Percentiles rank a stretch among this genome's conserved stretches.
These are phyloP conservation scores for Fusarium succisae DNA, from an alignment of 2,329 filamentous ascomycete genomes.

Conservation along the genomic window DNA sequence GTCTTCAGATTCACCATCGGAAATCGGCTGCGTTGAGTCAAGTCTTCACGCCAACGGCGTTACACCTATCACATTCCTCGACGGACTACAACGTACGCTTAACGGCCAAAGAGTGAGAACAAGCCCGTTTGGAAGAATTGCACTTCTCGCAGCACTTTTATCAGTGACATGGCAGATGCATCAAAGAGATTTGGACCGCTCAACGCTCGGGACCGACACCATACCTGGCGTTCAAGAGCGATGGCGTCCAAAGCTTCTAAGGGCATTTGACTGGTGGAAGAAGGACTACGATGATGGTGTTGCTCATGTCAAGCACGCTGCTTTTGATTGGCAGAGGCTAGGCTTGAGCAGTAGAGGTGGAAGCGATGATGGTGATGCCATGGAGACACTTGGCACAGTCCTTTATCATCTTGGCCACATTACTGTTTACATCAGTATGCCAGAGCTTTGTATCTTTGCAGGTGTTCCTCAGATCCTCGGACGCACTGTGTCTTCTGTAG, in stretches of 20 bases:
- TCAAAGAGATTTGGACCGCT: constrained; percentile 40
- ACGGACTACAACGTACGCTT: constrained; percentile 40
- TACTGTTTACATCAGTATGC: constrained; percentile 44
- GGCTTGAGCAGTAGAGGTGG: constrained; percentile 39
- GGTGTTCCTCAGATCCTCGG: constrained; percentile 42
- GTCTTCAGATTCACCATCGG: constrained; percentile 43
- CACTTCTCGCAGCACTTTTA: constrained; percentile 36
- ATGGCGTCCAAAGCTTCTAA: constrained; percentile 40
- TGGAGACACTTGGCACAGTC: constrained; percentile 41
- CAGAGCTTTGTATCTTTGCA: constrained; percentile 43
- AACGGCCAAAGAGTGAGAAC: constrained; percentile 42
- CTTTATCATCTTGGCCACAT: constrained; percentile 43
- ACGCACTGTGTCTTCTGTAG: constrained; percentile 40
- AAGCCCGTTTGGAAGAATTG: constrained; percentile 42
- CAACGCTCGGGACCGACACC: constrained; percentile 39
- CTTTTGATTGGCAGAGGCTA: constrained; percentile 43
- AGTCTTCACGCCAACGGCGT: constrained; percentile 43
- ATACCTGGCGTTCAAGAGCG: constrained; percentile 42
- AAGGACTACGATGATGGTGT: constrained; percentile 43
- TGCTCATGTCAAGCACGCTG: constrained; percentile 41
- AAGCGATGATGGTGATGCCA: constrained; percentile 42
- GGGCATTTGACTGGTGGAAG: constrained; percentile 45
- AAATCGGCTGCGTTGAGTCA: constrained; percentile 43
- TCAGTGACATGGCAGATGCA: constrained; percentile 45
- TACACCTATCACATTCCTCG: constrained; percentile 42